Percentiles rank a stretch among this genome's conserved stretches.
Evolutionary conservation across 140 eudicot species (phyloP).

Genomic region (Senecio squalidus): DNA sequence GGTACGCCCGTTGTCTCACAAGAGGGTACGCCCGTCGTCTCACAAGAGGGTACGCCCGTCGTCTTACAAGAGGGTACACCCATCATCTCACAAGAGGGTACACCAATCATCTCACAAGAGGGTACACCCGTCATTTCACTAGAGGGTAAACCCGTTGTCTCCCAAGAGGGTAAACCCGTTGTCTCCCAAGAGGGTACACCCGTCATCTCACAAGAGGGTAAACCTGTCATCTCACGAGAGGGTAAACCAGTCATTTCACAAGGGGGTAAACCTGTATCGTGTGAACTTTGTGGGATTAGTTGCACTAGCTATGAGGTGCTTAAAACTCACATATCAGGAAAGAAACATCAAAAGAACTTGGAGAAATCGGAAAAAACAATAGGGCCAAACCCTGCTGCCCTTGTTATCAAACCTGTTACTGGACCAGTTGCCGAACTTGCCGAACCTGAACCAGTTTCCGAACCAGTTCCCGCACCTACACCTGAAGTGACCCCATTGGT

Average conservation of each 20-base stretch:
- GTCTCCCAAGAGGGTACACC: no score
- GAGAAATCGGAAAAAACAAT: conserved; percentile 12
- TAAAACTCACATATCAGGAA: conserved; percentile 19
- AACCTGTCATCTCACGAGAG: no score
- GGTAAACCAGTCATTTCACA: background rate
- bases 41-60: no score
- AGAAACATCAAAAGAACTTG: conserved; percentile 29
- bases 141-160: background rate
- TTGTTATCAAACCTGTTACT: background rate
- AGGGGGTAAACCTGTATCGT: conserved; percentile 7
- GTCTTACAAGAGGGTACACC: no score
- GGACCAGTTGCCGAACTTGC: background rate
- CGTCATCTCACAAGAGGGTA: no score
- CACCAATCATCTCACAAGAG: background rate
- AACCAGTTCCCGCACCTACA: background rate
- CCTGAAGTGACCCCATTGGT: background rate
- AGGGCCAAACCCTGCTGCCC: conserved; percentile 7
- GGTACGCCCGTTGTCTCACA: no score
- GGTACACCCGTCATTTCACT: background rate
- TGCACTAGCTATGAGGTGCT: conserved; percentile 18
- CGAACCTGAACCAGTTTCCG: background rate
- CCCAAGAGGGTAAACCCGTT: no score
- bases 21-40: no score
- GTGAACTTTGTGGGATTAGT: conserved; percentile 36
- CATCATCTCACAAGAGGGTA: no score